Evolutionary conservation across 306 rosid genomes (phyloP), one percentile per base, ranked within the genome.

Genomic region (Trifolium subterraneum): DNA sequence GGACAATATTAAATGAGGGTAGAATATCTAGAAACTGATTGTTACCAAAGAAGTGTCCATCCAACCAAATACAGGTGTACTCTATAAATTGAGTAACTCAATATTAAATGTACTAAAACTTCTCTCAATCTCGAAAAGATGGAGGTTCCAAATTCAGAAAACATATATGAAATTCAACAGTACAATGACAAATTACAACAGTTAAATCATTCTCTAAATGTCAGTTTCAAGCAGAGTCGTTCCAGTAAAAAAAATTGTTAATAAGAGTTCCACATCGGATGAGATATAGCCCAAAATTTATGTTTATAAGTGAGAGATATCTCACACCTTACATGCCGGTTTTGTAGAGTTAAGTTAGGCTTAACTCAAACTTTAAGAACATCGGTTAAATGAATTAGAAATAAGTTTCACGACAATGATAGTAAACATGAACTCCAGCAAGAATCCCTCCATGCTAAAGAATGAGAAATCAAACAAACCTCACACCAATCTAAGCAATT

Each of bases 401-500:
- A 64, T 19, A 39, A 19, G 52, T 19, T 47, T 16, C 55, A 31
- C 14, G 7, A 27, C 25, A 52, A 64, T 11, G 27, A 54, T 20
- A 64, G 18, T 38, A 64, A 14, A 1, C 56, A 18, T 6, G 10
- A 80, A 52, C 14, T 72, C n/a, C 33, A 12, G 50, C 36, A 51
- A 18, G 52, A 36, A 8, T 3, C 42, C 29, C 22, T 25, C 8
- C 41, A 13, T 18, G 38, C 7, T 39, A 20, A 72, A 51, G 64
- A 52, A 23, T 48, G 54, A 59, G 44, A 79, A 67, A 68, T 71
- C 52, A 31, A 75, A 86, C 92, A 72, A 52, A 91, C 98, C 97
- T 89, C 90, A 52, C 92, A 89, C 90, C 90, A 91, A 79, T 91
- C 92, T 81, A 93, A 77, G 86, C 97, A 93, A 80, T 93, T 96